Evolutionary conservation across 176 grass and related monocot genomes (phyloP).

Genomic region (Oryza punctata): DNA sequence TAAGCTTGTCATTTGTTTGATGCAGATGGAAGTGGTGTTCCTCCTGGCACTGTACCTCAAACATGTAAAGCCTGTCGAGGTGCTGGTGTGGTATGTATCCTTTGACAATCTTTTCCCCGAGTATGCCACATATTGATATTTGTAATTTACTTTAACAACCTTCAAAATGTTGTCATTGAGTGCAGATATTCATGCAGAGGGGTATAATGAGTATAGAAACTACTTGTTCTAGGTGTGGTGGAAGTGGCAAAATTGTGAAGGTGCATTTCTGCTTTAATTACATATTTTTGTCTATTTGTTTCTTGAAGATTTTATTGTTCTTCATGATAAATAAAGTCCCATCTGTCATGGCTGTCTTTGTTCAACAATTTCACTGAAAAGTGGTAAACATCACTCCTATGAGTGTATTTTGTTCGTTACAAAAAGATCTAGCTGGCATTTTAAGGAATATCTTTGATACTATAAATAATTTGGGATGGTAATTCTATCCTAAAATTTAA

Average conservation of each 20-base stretch:
- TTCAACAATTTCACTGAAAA: background rate
- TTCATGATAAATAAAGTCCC: constrained; percentile 5
- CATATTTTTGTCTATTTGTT: constrained; percentile 23
- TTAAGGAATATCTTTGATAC: constrained; percentile 10
- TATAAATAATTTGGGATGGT: constrained; percentile 4
- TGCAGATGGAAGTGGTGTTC: constrained; percentile 89
- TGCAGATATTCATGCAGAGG: constrained; percentile 65
- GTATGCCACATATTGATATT: constrained; percentile 17
- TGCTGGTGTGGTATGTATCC: constrained; percentile 69
- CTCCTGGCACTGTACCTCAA: constrained; percentile 89
- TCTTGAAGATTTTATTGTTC: background rate
- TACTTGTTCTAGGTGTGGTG: constrained; percentile 61
- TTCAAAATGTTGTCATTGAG: constrained; percentile 31
- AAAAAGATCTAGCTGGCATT: background rate
- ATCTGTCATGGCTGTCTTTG: background rate
- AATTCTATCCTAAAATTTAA: no score
- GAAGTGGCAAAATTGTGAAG: constrained; percentile 80
- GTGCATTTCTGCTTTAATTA: constrained; percentile 43
- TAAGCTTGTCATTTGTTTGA: constrained; percentile 32
- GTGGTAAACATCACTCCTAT: background rate
- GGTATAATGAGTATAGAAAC: constrained; percentile 64
- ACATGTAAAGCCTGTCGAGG: constrained; percentile 93
- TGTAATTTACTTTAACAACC: constrained; percentile 27
- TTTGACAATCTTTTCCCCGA: constrained; percentile 27
- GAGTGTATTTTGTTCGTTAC: background rate